Evolutionary conservation across 208 protist genomes (phyloP), one percentile per base, ranked within the genome.

Genomic region (Porcisia deanei): DNA sequence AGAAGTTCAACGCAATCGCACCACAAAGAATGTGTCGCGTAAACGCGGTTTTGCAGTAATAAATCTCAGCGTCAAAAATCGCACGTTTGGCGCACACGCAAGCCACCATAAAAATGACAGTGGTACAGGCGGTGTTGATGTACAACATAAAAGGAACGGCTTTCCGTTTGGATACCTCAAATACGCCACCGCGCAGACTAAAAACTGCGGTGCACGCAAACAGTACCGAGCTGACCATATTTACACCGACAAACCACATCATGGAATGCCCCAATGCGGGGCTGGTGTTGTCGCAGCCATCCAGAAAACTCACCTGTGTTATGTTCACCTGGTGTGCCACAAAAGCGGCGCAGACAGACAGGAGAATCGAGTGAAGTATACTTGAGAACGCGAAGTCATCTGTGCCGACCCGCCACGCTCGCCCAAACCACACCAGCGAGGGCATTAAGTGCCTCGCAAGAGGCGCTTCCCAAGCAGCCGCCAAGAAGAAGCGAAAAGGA

Each of bases 341-440:
- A 49, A 88, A 58, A 43, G 80, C 57, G 16, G 63, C 81, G 71
- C 66, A 76, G 2, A 69, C 52, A 39, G 81, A 1, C 52, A 82
- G 66, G 54, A 94, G 20, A 6, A 73, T 47, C 18, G 88, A 84
- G 73, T 86, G 87, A 25, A 90, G 71, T 1, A 88, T 10, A 54
- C 93, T 87, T 3, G 88, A 91, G 63, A 93, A 89, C 65, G 65
- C 77, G 73, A 95, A 95, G 77, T 96, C 91, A 75, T 97, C 93
- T 18, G 91, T 63, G 57, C 69, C 87, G 9, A 88, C 84, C 16
- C 91, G 86, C 91, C 93, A 97, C 34, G 83, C 82, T 20, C 93
- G 90, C 41, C 89, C 81, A 58, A 77, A 89, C 87, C 91, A 95
- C n/a, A 76, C 54, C 60, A 97, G 74, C 0, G 93, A 80, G 7